Base-by-base conservation (phyloP, 2,329 filamentous ascomycete genomes). In the Hypoxylon sp. region DNA sequence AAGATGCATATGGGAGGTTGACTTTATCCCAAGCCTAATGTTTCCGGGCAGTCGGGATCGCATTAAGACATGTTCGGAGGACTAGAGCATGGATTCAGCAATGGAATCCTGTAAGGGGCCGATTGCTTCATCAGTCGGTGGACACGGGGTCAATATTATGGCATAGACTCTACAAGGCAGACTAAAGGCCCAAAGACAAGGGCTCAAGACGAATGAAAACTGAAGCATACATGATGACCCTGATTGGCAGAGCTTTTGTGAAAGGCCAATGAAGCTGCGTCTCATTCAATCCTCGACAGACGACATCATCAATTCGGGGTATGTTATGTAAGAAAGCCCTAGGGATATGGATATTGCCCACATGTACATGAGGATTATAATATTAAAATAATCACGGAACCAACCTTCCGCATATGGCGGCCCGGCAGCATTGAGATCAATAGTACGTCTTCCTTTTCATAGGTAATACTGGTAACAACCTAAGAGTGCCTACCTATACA, bases 1-100 rank as follows among this genome's bases (percentile, higher is more conserved):
- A 62, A 75, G 74, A 76, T 74, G 75, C 72, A 77, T 74, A 74
- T 69, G 76, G 76, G 75, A 79, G 46, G 65, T 62, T 71, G 63
- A 63, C 54, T 66, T 71, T 67, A 65, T 65, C 69, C 57, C 53
- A 55, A 46, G 61, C 64, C 65, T 65, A 46, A 52, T 55, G 60
- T 44, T 44, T 44, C 39, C 24, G 52, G 63, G 60, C 50, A 44
- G 51, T 53, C 24, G 52, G 55, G 55, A 58, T 62, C 46, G 54
- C 61, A 64, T 46, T 42, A 54, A 68, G 57, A 50, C 52, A 63
- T 51, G 65, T 51, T 57, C 52, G 59, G 65, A 55, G 53, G 47
- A 52, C 47, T 55, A 50, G 63, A 62, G 67, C 62, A 65, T 67
- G 58, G 47, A 70, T 60, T 59, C 56, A 56, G 65, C 65, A 71